phyloP scores from a whole-genome alignment of 129 eudicot species.

The Escallonia herrerae region DNA sequence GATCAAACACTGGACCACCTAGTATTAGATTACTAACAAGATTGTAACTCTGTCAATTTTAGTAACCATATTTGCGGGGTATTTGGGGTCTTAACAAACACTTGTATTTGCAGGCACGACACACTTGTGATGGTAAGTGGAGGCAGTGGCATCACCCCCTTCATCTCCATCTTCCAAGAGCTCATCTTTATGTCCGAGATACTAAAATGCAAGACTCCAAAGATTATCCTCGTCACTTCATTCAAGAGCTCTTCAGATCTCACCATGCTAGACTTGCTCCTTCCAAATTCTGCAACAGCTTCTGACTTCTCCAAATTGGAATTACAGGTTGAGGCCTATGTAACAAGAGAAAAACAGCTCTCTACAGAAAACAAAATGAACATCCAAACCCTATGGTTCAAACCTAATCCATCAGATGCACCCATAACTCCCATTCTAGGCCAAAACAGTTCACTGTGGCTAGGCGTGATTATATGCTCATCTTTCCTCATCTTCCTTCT shows the following conservation, averaged over 20 bases:
- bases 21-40: no score
- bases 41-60: no score
- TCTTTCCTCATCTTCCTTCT: constrained; percentile 43
- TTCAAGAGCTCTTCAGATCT: constrained; percentile 44
- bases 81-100: no score
- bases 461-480: constrained; percentile 34
- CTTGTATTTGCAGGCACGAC: constrained; percentile 40
- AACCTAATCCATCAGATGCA: constrained; percentile 27
- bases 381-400: constrained; percentile 33
- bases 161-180: constrained; percentile 46
- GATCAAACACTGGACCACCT: no score
- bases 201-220: constrained; percentile 27
- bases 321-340: constrained; percentile 45
- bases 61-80: no score
- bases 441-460: constrained; percentile 49
- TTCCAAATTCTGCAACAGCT: constrained; percentile 23
- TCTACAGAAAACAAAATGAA: constrained; percentile 9
- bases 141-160: constrained; percentile 62
- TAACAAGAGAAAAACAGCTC: constrained; percentile 37
- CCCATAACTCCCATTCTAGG: constrained; percentile 47
- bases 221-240: constrained; percentile 25
- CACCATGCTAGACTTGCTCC: constrained; percentile 48
- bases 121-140: constrained; percentile 56
- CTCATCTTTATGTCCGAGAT: constrained; percentile 19
- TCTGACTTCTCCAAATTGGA: constrained; percentile 24